A percentile compares a stretch with the other conserved stretches of the same genome.
Conservation (phyloP, 495 filamentous ascomycete genomes). For the Hypoxylon fragiforme region DNA sequence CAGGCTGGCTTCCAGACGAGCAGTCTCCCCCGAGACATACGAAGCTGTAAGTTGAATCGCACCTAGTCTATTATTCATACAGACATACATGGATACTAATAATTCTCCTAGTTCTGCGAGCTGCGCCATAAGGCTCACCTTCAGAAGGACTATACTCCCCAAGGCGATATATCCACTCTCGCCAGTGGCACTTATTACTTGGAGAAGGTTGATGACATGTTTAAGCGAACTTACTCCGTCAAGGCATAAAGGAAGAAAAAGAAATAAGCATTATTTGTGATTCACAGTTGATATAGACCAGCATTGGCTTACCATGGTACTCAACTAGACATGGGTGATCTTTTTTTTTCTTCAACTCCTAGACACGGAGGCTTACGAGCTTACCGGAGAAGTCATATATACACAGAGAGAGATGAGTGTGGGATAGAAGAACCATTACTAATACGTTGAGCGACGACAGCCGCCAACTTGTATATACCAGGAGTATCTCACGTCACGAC, state of each 20-base stretch:
- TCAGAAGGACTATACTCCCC: constrained; percentile 83
- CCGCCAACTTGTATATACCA: constrained; percentile 37
- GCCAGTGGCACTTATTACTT: constrained; percentile 84
- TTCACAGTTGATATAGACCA: constrained; percentile 28
- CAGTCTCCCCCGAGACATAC: constrained; percentile 80
- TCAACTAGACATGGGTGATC: constrained; percentile 11
- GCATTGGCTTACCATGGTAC: constrained; percentile 13
- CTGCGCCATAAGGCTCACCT: constrained; percentile 93
- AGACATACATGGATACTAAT: constrained; percentile 23
- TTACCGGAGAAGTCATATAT: constrained; percentile 26
- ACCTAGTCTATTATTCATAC: neutral
- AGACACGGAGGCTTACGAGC: constrained; percentile 13
- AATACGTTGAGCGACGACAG: constrained; percentile 19
- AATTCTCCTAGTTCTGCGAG: constrained; percentile 76
- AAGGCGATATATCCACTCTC: constrained; percentile 77
- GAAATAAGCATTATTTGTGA: constrained; percentile 15
- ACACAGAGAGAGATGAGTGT: constrained; percentile 18
- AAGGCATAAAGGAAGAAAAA: constrained; percentile 65
- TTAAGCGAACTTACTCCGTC: constrained; percentile 82
- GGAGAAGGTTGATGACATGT: constrained; percentile 89
- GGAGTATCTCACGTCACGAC: constrained; percentile 17
- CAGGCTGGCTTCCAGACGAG: constrained; percentile 69
- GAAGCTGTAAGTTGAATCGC: constrained; percentile 72
- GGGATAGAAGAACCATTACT: constrained; percentile 30
- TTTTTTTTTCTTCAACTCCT: constrained; percentile 4